A percentile compares a stretch with the other conserved stretches of the same genome.
Evolutionary conservation across 1,284 basidiomycete species (phyloP).

Genomic region (Caloboletus firmus): DNA sequence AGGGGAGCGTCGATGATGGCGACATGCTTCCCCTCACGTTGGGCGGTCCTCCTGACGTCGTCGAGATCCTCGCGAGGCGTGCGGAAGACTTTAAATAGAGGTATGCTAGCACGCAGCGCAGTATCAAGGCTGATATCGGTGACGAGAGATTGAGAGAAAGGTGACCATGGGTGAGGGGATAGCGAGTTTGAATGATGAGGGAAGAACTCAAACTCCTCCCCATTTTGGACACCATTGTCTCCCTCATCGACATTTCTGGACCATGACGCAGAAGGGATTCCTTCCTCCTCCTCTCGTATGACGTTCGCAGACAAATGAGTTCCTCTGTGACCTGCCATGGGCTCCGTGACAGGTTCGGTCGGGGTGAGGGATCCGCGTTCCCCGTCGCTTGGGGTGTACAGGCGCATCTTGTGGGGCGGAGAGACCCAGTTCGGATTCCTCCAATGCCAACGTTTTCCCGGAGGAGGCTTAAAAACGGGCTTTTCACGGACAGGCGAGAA

Average conservation of each 20-base stretch:
- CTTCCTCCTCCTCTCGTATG: constrained; percentile 15
- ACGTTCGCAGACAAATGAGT: not conserved
- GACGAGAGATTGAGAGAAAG: constrained; percentile 30
- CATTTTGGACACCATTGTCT: constrained; percentile 4
- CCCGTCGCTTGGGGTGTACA: constrained; percentile 23
- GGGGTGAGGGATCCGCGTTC: constrained; percentile 32
- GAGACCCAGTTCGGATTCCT: constrained; percentile 38
- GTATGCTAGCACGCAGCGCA: constrained; percentile 33
- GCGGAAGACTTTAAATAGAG: constrained; percentile 37
- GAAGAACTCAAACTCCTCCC: constrained; percentile 17
- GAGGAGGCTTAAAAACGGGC: constrained; percentile 29
- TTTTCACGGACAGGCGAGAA: constrained; percentile 25
- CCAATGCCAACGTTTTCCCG: constrained; percentile 35
- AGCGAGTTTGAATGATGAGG: constrained; percentile 19
- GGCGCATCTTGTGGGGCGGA: constrained; percentile 33
- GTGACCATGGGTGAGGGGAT: constrained; percentile 27
- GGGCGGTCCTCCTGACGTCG: constrained; percentile 23
- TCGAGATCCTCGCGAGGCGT: constrained; percentile 33
- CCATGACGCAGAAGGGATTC: constrained; percentile 4
- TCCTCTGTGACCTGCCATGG: constrained; percentile 3
- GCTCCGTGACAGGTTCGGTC: constrained; percentile 32
- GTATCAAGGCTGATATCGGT: constrained; percentile 27
- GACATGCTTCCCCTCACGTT: constrained; percentile 35
- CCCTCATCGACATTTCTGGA: constrained; percentile 9
- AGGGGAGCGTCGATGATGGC: constrained; percentile 30